Evolutionary conservation across 2,329 filamentous ascomycete species (phyloP).

Genomic region (Emmonsiellopsis sp.): DNA sequence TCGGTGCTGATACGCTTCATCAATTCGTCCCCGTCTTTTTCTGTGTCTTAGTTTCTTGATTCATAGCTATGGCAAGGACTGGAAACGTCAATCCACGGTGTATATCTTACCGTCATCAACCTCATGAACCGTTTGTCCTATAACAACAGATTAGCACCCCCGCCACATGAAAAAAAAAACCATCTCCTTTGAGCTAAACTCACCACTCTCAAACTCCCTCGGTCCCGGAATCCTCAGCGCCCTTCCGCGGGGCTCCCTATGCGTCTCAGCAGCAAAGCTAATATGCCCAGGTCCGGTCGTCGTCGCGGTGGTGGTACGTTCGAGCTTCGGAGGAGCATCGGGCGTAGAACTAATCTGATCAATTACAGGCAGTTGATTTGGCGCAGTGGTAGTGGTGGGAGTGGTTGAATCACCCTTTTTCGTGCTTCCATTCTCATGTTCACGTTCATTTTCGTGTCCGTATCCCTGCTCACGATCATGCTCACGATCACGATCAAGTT

Average conservation of each 20-base stretch:
- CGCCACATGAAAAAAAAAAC: slow-evolving; percentile 11
- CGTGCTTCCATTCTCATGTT: not conserved
- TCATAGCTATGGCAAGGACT: not conserved
- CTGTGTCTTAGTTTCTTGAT: not conserved
- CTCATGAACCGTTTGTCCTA: slow-evolving; percentile 18
- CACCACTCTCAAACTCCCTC: slow-evolving; percentile 12
- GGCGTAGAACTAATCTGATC: not conserved
- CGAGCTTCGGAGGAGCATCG: slow-evolving; percentile 1
- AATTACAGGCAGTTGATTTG: not conserved
- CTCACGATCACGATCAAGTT: too few species aligned
- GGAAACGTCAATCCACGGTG: too few species aligned
- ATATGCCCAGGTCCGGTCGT: slow-evolving; percentile 8
- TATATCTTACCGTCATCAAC: slow-evolving; percentile 12
- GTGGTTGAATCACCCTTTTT: not conserved
- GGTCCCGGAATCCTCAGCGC: slow-evolving; percentile 12
- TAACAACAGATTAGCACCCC: slow-evolving; percentile 5
- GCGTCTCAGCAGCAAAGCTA: slow-evolving; percentile 11
- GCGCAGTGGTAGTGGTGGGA: not conserved
- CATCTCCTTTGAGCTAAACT: slow-evolving; percentile 13
- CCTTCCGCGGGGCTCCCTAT: slow-evolving; percentile 9
- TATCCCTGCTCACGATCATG: too few species aligned
- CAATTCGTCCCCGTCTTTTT: slow-evolving; percentile 6
- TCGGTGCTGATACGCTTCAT: slow-evolving; percentile 8
- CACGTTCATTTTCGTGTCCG: not conserved
- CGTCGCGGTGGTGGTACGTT: not conserved